phyloP scores from a whole-genome alignment of 2,329 filamentous ascomycete species.

The Fusarium pininemorale region DNA sequence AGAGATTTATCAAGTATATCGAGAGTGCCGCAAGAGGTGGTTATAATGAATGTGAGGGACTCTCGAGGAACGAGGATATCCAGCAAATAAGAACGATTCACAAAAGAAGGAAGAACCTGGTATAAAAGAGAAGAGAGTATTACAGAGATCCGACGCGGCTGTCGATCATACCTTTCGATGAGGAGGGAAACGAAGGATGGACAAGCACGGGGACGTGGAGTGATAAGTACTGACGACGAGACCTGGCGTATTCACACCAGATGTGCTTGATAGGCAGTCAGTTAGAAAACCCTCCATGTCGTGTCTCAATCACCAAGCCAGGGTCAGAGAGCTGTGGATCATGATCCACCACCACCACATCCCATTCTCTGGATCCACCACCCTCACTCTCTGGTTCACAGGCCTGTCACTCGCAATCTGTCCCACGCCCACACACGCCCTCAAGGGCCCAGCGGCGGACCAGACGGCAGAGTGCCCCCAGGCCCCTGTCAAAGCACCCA shows the following conservation, averaged over 20 bases:
- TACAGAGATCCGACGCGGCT: conserved; percentile 57
- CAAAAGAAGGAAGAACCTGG: conserved; percentile 61
- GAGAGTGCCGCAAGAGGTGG: conserved; percentile 40
- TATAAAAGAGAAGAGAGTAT: conserved; percentile 57
- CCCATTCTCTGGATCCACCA: conserved; percentile 38
- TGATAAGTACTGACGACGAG: conserved; percentile 59
- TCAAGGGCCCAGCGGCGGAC: conserved; percentile 35
- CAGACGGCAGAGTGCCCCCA: conserved; percentile 43
- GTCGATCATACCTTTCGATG: conserved; percentile 58
- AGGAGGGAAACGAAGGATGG: conserved; percentile 46
- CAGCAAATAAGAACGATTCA: conserved; percentile 55
- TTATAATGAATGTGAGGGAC: conserved; percentile 55
- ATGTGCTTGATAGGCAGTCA: conserved; percentile 43
- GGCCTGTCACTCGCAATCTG: conserved; percentile 21
- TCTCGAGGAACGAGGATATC: conserved; percentile 50
- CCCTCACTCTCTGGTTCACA: conserved; percentile 17
- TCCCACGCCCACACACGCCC: conserved; percentile 29
- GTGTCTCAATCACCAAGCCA: conserved; percentile 61
- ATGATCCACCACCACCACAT: conserved; percentile 40
- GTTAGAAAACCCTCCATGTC: conserved; percentile 49
- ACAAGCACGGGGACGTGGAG: conserved; percentile 55
- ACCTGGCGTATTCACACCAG: conserved; percentile 45
- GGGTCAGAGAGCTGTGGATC: conserved; percentile 48
- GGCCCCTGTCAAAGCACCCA: conserved; percentile 37
- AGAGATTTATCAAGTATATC: conserved; percentile 34